These are phyloP conservation scores for Coprinopsis marcescibilis DNA, from an alignment of 768 basidiomycete genomes.

Conservation along the genomic window DNA sequence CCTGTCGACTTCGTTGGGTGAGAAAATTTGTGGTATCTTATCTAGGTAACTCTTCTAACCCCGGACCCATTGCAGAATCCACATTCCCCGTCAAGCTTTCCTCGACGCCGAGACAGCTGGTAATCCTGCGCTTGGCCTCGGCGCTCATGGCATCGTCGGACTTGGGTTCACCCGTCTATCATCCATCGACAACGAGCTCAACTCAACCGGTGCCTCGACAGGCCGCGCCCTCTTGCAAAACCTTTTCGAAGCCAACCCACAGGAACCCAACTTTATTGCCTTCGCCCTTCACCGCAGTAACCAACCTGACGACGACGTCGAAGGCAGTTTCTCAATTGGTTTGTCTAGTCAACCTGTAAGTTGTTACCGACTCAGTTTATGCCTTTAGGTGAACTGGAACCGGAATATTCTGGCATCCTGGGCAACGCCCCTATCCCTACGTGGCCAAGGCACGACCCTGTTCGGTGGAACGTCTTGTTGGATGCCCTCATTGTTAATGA, in stretches of 20 bases:
- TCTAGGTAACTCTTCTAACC: neutral
- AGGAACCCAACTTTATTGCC: constrained; percentile 75
- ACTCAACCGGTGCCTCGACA: constrained; percentile 47
- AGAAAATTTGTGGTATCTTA: constrained; percentile 15
- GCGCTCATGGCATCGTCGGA: constrained; percentile 66
- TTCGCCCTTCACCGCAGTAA: constrained; percentile 64
- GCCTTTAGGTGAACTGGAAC: constrained; percentile 58
- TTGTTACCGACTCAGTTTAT: neutral
- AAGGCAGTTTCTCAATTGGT: constrained; percentile 74
- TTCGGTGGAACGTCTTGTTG: constrained; percentile 71
- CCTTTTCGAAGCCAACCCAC: constrained; percentile 61
- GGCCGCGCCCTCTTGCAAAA: constrained; percentile 75
- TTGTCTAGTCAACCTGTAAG: constrained; percentile 11
- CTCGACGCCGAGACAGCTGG: constrained; percentile 57
- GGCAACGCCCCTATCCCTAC: constrained; percentile 59
- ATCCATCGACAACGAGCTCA: constrained; percentile 56
- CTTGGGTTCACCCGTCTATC: constrained; percentile 78
- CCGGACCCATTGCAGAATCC: constrained; percentile 43
- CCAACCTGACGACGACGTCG: constrained; percentile 45
- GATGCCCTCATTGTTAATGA: constrained; percentile 64
- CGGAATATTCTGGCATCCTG: constrained; percentile 54
- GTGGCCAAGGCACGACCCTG: constrained; percentile 60
- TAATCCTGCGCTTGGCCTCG: constrained; percentile 71
- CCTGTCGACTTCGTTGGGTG: constrained; percentile 68
- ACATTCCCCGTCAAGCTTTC: constrained; percentile 64